These are phyloP conservation scores for Oryza officinalis DNA, from an alignment of 176 grass and related monocot species.

Conservation along the genomic window DNA sequence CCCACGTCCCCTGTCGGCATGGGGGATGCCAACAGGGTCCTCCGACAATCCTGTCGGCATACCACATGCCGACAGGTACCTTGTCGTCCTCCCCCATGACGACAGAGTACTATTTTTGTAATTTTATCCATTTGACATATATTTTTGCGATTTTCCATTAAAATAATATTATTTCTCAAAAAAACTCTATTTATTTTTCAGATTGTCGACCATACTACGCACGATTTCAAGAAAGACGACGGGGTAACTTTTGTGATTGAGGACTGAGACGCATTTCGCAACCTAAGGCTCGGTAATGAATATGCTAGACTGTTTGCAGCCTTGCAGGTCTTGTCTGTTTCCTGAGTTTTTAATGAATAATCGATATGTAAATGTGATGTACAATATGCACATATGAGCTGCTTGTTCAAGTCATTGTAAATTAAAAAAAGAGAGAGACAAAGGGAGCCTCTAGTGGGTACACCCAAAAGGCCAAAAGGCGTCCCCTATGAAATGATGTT, in stretches of 20 bases:
- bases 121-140: too few species aligned
- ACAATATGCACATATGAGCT: neutral
- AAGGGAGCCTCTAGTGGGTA: neutral
- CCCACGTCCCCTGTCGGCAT: too few species aligned
- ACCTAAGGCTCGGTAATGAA: neutral
- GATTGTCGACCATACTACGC: slow-evolving; percentile 83
- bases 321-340: neutral
- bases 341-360: neutral
- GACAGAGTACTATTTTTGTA: too few species aligned
- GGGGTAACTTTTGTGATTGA: slow-evolving; percentile 64
- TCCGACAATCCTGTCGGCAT: too few species aligned
- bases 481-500: neutral
- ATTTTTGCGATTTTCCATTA: too few species aligned
- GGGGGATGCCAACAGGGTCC: too few species aligned
- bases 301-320: neutral
- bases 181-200: slow-evolving; percentile 27
- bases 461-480: neutral
- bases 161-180: too few species aligned
- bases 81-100: too few species aligned
- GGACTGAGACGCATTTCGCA: slow-evolving; percentile 40
- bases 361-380: slow-evolving; percentile 28
- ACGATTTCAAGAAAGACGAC: slow-evolving; percentile 58
- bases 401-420: neutral
- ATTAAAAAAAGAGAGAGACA: neutral
- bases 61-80: too few species aligned